A percentile compares a stretch with the other conserved stretches of the same genome.
These are phyloP conservation scores for Fistulifera pelliculosa DNA, from an alignment of 108 stramenopile genomes.

Conservation along the genomic window DNA sequence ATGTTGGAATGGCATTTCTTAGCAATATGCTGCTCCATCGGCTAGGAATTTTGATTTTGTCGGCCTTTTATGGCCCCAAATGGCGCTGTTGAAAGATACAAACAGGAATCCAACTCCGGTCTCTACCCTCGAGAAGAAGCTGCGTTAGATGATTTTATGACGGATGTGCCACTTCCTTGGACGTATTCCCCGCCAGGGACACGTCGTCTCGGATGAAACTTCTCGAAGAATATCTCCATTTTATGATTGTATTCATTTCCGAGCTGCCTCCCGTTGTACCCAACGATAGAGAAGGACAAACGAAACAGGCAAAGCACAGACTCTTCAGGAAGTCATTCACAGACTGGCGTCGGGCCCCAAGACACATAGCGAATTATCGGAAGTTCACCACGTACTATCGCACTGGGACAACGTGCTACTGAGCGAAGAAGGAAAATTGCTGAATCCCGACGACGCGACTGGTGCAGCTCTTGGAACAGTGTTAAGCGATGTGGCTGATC, in stretches of 20 bases:
- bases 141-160: conserved; percentile 11
- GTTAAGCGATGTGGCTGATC: conserved; percentile 59
- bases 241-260: conserved; percentile 53
- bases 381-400: conserved; percentile 60
- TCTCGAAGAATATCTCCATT: conserved; percentile 65
- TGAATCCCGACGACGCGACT: conserved; percentile 77
- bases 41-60: conserved; percentile 62
- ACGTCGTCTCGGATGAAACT: conserved; percentile 27
- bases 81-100: conserved; percentile 35
- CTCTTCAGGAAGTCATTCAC: conserved; percentile 75
- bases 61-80: conserved; percentile 51
- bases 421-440: conserved; percentile 44
- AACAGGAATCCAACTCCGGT: conserved; percentile 40
- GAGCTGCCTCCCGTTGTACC: conserved; percentile 66
- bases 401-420: conserved; percentile 53
- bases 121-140: conserved; percentile 45
- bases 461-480: conserved; percentile 69
- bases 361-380: conserved; percentile 70
- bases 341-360: conserved; percentile 67
- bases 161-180: conserved; percentile 40
- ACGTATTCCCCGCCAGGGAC: conserved; percentile 54
- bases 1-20: conserved; percentile 26
- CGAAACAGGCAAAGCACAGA: conserved; percentile 55
- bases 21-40: conserved; percentile 62
- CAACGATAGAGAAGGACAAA: conserved; percentile 27